These are phyloP conservation scores for Pseudodiploospora longispora DNA, from an alignment of 2,329 filamentous ascomycete species.

Conservation along the genomic window DNA sequence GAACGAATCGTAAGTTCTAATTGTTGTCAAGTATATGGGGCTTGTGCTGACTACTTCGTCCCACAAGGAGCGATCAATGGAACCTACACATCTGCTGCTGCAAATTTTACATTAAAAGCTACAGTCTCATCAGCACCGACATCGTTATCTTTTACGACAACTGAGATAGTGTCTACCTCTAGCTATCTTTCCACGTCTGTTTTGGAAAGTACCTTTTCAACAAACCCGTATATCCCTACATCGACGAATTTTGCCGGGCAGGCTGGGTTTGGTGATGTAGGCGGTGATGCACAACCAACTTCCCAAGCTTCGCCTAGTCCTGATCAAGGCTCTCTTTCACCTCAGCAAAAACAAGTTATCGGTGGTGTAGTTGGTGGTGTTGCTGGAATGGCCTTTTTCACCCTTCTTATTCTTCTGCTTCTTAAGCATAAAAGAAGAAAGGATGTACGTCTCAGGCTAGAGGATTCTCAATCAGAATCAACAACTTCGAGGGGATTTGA, in stretches of 20 bases:
- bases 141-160: neutral
- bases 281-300: conserved; percentile 10
- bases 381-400: conserved; percentile 49
- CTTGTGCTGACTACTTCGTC: too few relatives aligned
- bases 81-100: neutral
- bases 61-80: too few relatives aligned
- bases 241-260: neutral
- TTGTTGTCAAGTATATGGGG: neutral
- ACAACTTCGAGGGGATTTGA: conserved; percentile 20
- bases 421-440: conserved; percentile 48
- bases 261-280: neutral
- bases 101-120: neutral
- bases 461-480: conserved; percentile 26
- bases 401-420: conserved; percentile 45
- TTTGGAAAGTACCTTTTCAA: too few relatives aligned
- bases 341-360: conserved; percentile 35
- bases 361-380: conserved; percentile 51
- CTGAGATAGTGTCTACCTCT: too few relatives aligned
- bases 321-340: conserved; percentile 18
- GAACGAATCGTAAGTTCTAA: conserved; percentile 15
- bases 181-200: too few relatives aligned
- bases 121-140: neutral
- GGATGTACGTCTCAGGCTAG: conserved; percentile 34
- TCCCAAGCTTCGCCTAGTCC: conserved; percentile 13
- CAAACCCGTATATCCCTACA: too few relatives aligned